A percentile compares a stretch with the other conserved stretches of the same genome.
Conservation (phyloP, 2,329 filamentous ascomycete species). For the Colletotrichum tofieldiae region DNA sequence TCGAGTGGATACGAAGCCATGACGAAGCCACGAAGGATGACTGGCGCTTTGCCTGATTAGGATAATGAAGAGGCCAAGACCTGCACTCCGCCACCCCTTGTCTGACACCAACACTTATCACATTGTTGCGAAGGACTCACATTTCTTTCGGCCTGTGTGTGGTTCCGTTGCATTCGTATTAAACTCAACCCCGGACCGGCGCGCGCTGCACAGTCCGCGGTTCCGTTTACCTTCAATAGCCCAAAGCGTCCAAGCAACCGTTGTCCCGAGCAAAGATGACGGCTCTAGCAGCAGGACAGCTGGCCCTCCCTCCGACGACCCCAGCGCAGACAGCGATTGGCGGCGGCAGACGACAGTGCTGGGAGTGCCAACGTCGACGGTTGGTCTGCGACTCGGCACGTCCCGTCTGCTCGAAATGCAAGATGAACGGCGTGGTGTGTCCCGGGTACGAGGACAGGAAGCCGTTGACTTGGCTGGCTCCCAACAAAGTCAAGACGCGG, state of each 20-base stretch:
- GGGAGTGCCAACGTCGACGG: conserved; percentile 58
- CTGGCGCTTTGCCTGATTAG: conserved; percentile 33
- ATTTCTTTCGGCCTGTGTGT: background rate
- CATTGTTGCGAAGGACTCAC: background rate
- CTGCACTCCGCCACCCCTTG: background rate
- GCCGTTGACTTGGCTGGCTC: conserved; percentile 56
- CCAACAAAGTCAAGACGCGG: conserved; percentile 39
- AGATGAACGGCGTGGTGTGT: conserved; percentile 51
- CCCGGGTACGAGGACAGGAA: conserved; percentile 58
- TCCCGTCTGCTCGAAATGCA: conserved; percentile 56
- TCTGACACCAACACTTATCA: background rate
- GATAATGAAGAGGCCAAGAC: conserved; percentile 44
- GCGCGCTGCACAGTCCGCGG: background rate
- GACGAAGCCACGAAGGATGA: conserved; percentile 8
- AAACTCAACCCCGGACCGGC: background rate
- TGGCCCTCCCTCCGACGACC: background rate
- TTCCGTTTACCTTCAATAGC: conserved; percentile 26
- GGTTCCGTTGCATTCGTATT: background rate
- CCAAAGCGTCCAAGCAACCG: conserved; percentile 10
- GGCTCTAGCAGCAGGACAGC: background rate
- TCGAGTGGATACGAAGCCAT: background rate
- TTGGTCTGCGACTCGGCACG: conserved; percentile 57
- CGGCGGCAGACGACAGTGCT: conserved; percentile 51
- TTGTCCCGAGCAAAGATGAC: background rate
- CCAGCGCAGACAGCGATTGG: background rate